Evolutionary conservation across 2,329 filamentous ascomycete genomes (phyloP).

Genomic region (Chaetomiaceae sp.): DNA sequence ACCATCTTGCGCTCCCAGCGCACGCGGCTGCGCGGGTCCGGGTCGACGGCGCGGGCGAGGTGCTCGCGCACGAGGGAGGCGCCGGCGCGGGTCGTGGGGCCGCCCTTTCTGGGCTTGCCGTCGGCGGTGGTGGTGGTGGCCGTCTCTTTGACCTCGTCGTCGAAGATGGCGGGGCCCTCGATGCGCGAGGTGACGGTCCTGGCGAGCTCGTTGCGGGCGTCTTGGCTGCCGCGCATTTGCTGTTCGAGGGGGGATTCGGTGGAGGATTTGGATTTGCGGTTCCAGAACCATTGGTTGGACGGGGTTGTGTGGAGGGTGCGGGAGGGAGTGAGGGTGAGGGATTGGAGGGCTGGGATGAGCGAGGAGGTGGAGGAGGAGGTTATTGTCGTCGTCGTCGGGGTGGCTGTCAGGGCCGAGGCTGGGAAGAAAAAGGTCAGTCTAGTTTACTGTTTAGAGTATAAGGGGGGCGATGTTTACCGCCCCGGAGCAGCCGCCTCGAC

Average conservation of each 20-base stretch:
- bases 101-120: background rate
- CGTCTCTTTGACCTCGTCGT: constrained; percentile 33
- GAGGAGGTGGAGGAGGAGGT: constrained; percentile 17
- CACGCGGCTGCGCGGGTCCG: constrained; percentile 65
- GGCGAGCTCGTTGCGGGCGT: constrained; percentile 16
- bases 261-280: constrained; percentile 28
- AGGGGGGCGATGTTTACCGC: constrained; percentile 45
- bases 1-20: constrained; percentile 83
- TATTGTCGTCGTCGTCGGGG: constrained; percentile 14
- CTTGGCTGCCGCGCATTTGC: constrained; percentile 2
- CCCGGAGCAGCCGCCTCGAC: constrained; percentile 55
- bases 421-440: background rate
- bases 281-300: constrained; percentile 33
- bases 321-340: constrained; percentile 22
- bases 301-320: constrained; percentile 31
- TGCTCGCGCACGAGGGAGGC: constrained; percentile 42
- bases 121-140: background rate
- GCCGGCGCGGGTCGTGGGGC: constrained; percentile 9
- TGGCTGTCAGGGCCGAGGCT: constrained; percentile 12
- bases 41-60: constrained; percentile 65
- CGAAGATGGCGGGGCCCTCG: constrained; percentile 48
- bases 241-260: constrained; percentile 11
- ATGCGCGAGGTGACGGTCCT: constrained; percentile 31
- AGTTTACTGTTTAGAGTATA: background rate
- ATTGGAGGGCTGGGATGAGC: constrained; percentile 23